Base-by-base conservation (phyloP, 2,329 filamentous ascomycete species). In the Alternaria brassicae region DNA sequence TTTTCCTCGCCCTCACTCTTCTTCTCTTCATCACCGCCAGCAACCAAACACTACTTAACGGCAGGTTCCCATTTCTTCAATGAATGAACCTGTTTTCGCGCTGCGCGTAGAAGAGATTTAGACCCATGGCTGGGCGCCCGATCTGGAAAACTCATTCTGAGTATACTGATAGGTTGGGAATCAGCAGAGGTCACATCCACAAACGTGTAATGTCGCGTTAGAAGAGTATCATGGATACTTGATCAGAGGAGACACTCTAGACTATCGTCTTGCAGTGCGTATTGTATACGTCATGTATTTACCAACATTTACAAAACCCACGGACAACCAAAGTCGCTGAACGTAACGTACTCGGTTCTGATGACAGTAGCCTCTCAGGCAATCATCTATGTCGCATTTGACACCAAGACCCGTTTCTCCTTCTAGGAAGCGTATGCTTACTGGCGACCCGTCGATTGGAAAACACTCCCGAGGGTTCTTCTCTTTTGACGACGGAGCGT, bases 71-170 rank as follows among this genome's bases (percentile, higher is more conserved):
- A 77, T 77, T 74, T 66, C 70, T 69, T 69, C 72, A 70, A 75
- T 85, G 80, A 77, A 59, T 77, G 81, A 82, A 80, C 80, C 79
- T 87, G 86, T 88, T 88, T 87, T 88, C 85, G 85, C 84, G 85
- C 88, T 88, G 86, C 76, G 86, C 87, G 87, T 79, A 90, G 86
- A 90, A 70, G 66, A 81, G 82, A 81, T 69, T 37, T 71, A 71
- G 70, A 84, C 86, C 86, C 86, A 85, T 89, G 82, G 86, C 88
- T 90, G 88, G 88, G 88, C 88, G 86, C 88, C 88, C 84, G 85
- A 80, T 80, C 84, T 88, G 85, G 86, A 88, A 84, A 81, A 73
- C 82, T 85, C 85, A 80, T 88, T 86, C 78, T 79, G 84, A 85
- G 82, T 79, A 81, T 83, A 79, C 79, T 83, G 86, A 89, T 80